These are phyloP conservation scores for Eutrema japonicum DNA, from an alignment of 345 rosid species.

Conservation along the genomic window DNA sequence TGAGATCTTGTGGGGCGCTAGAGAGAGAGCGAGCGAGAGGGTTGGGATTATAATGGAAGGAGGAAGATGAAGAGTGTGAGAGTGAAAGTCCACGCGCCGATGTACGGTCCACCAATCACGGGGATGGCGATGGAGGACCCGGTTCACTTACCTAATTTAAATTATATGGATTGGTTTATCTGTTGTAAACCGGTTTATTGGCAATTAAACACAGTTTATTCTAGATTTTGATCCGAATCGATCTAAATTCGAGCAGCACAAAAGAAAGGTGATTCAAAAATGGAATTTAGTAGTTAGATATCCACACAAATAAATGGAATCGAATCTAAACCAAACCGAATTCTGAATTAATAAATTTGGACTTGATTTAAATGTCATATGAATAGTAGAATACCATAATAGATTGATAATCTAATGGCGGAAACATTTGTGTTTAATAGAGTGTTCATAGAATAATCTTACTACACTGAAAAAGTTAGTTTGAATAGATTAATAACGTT, in stretches of 20 bases:
- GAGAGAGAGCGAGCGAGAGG: background rate
- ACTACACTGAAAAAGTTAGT: too few relatives aligned
- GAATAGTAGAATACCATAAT: too few relatives aligned
- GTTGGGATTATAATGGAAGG: constrained; percentile 30
- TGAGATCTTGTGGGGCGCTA: background rate
- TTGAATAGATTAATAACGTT: too few relatives aligned
- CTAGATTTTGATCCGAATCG: background rate
- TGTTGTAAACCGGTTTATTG: background rate
- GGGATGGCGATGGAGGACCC: constrained; percentile 10
- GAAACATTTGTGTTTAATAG: too few relatives aligned
- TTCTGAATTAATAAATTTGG: too few relatives aligned
- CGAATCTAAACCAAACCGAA: background rate
- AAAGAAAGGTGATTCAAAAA: background rate
- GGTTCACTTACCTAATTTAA: background rate
- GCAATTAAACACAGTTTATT: background rate
- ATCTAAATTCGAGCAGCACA: background rate
- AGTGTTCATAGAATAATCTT: too few relatives aligned
- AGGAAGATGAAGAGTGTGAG: constrained; percentile 28
- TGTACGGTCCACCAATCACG: constrained; percentile 39
- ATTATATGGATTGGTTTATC: background rate
- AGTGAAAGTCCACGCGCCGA: constrained; percentile 24
- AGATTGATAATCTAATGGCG: too few relatives aligned
- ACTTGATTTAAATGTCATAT: too few relatives aligned
- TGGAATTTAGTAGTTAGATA: background rate
- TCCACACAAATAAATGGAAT: background rate